Percentiles rank a stretch among this genome's conserved stretches.
phyloP scores from a whole-genome alignment of 345 rosid species.

The Gossypium arboreum region DNA sequence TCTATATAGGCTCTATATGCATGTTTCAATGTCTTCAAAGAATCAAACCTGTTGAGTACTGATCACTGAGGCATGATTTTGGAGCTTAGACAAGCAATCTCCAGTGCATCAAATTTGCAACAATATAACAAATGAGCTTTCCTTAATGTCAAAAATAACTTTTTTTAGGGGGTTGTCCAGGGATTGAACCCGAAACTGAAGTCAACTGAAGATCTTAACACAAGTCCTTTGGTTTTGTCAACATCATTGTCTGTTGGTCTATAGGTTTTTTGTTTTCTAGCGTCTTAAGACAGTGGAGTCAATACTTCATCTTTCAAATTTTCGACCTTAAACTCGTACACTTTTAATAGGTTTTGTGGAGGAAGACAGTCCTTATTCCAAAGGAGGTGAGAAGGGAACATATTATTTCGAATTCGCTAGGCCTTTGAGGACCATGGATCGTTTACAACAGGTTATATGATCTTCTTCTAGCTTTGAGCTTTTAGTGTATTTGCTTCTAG shows the following conservation, averaged over 20 bases:
- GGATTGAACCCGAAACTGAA: no score
- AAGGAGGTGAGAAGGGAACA: slow-evolving; percentile 66
- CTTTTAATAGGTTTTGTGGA: slow-evolving; percentile 59
- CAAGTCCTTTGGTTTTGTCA: neutral
- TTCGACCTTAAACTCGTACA: neutral
- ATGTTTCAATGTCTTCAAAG: neutral
- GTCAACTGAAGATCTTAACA: no score
- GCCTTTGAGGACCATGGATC: slow-evolving; percentile 91
- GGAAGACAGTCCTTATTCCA: slow-evolving; percentile 83
- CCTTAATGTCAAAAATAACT: neutral
- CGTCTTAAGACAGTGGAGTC: neutral
- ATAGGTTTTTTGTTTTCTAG: neutral
- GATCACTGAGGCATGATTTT: neutral
- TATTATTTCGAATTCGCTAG: slow-evolving; percentile 85
- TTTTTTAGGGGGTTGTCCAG: no score
- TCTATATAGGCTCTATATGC: neutral
- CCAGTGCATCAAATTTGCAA: slow-evolving; percentile 10
- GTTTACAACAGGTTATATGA: slow-evolving; percentile 75
- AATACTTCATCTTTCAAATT: slow-evolving; percentile 4
- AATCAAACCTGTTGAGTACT: neutral
- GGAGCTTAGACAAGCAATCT: neutral
- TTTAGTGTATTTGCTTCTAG: slow-evolving; percentile 5
- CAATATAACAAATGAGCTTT: neutral
- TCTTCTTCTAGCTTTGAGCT: slow-evolving; percentile 7
- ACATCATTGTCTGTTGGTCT: neutral